A percentile compares a stretch with the other conserved stretches of the same genome.
Conservation (phyloP, 305 asterid genomes). For the Rubia tinctorum region DNA sequence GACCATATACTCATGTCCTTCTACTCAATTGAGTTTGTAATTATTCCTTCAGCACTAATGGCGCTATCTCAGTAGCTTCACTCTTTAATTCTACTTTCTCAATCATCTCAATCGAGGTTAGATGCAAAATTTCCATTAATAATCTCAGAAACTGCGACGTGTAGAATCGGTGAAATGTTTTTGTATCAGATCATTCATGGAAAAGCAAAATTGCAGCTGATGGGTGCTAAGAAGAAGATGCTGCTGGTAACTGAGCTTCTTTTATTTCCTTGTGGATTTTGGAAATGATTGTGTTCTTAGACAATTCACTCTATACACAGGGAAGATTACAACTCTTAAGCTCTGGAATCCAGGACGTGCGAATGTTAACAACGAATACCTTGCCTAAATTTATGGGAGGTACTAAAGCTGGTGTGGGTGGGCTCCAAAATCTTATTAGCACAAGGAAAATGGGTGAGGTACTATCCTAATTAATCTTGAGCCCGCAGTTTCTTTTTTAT, state of each 20-base stretch:
- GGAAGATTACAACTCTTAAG: constrained; percentile 47
- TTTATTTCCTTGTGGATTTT: constrained; percentile 18
- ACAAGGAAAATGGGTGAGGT: constrained; percentile 46
- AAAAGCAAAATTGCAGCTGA: constrained; percentile 67
- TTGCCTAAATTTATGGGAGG: constrained; percentile 29
- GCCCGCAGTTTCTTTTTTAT: neutral
- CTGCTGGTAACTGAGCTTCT: constrained; percentile 56
- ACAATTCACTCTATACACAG: constrained; percentile 44
- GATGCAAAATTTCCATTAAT: no score
- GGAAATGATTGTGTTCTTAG: constrained; percentile 12
- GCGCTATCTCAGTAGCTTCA: no score
- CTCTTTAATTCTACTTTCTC: no score
- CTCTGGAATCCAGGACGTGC: constrained; percentile 59
- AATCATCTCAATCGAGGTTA: no score
- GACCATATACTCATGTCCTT: no score
- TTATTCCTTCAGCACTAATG: no score
- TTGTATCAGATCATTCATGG: constrained; percentile 57
- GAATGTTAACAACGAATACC: constrained; percentile 36
- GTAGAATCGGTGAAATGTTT: constrained; percentile 61
- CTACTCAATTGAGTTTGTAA: no score
- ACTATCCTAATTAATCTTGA: constrained; percentile 8
- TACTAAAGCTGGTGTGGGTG: constrained; percentile 29
- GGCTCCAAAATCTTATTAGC: constrained; percentile 28
- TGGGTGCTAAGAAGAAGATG: constrained; percentile 54
- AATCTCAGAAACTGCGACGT: no score